Evolutionary conservation across 2,329 filamentous ascomycete genomes (phyloP), one percentile per base, ranked within the genome.

Genomic region (Magnaporthiopsis poae): DNA sequence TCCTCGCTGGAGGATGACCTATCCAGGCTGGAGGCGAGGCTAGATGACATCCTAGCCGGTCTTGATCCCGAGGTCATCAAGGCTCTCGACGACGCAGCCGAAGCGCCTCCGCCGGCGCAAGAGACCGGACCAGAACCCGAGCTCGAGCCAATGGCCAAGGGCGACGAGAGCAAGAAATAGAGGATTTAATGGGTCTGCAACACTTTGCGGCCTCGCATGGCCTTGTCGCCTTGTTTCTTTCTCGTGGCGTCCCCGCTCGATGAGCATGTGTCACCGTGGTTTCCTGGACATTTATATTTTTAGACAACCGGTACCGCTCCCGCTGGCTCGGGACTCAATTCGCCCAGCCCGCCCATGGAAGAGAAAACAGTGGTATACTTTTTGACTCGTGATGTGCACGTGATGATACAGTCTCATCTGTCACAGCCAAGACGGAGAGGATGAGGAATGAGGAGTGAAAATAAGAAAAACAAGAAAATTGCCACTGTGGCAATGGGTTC

Each of bases 21-120:
- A 64, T 77, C 78, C 11, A 80, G 72, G 46, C 77, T 87, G 27
- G 84, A 86, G 74, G 77, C 75, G 71, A 84, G 81, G 72, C 78
- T 87, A n/a, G 83, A 86, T 68, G 79, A 78, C 68, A 76, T 87
- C 29, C 77, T 87, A 29, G 81, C 80, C 21, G 79, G 79, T 31
- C 75, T 85, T 63, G 83, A 82, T 66, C 62, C 62, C 36, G 60
- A 29, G 60, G 25, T 33, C 60, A 7, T 56, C 46, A n/a, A 56
- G 46, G 46, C 46, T n/a, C 5, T n/a, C 21, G 46, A 56, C 3
- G 46, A 56, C 9, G 46, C 46, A n/a, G 7, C 46, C 4, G 46
- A 56, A 7, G 46, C 46, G n/a, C 46, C 36, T 4, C 36, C 36
- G 36, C 3, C 13, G 35, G n/a, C 61, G 1, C 31, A 27, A 46